Evolutionary conservation across 2,329 filamentous ascomycete species (phyloP).

Genomic region (Ambrosiella beaveri): DNA sequence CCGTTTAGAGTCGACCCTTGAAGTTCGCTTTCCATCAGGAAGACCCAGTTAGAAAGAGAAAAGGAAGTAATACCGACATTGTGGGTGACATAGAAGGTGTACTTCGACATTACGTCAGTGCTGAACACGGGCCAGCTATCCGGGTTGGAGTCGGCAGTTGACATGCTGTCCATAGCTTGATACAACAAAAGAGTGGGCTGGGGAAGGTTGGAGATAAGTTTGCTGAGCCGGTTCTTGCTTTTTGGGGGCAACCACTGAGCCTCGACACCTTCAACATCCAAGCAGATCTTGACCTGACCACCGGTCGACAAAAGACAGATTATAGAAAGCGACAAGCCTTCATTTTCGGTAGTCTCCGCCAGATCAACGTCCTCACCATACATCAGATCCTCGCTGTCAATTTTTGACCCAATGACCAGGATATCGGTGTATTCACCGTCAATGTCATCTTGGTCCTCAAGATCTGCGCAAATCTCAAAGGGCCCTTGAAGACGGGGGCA

Average conservation of each 20-base stretch:
- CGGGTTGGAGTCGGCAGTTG: slow-evolving; percentile 34
- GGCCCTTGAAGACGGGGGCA: slow-evolving; percentile 46
- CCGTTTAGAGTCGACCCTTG: slow-evolving; percentile 34
- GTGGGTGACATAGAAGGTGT: slow-evolving; percentile 46
- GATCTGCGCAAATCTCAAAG: slow-evolving; percentile 38
- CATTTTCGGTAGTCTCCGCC: slow-evolving; percentile 36
- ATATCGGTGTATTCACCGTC: slow-evolving; percentile 44
- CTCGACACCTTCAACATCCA: slow-evolving; percentile 44
- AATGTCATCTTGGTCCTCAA: slow-evolving; percentile 38
- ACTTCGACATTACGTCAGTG: slow-evolving; percentile 41
- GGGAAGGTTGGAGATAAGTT: slow-evolving; percentile 22
- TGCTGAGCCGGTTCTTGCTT: slow-evolving; percentile 30
- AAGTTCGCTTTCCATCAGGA: slow-evolving; percentile 44
- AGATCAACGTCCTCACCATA: slow-evolving; percentile 46
- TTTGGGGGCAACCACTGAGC: slow-evolving; percentile 49
- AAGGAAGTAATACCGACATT: slow-evolving; percentile 42
- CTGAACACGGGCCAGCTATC: slow-evolving; percentile 48
- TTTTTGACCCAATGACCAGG: slow-evolving; percentile 43
- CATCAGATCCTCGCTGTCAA: slow-evolving; percentile 43
- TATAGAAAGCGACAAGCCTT: slow-evolving; percentile 42
- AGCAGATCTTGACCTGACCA: slow-evolving; percentile 42
- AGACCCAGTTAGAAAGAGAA: slow-evolving; percentile 45
- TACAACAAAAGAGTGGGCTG: slow-evolving; percentile 39
- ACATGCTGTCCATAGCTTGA: slow-evolving; percentile 44
- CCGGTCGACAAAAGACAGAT: slow-evolving; percentile 43